Base-by-base conservation (phyloP, 345 rosid genomes). In the Pistacia atlantica region DNA sequence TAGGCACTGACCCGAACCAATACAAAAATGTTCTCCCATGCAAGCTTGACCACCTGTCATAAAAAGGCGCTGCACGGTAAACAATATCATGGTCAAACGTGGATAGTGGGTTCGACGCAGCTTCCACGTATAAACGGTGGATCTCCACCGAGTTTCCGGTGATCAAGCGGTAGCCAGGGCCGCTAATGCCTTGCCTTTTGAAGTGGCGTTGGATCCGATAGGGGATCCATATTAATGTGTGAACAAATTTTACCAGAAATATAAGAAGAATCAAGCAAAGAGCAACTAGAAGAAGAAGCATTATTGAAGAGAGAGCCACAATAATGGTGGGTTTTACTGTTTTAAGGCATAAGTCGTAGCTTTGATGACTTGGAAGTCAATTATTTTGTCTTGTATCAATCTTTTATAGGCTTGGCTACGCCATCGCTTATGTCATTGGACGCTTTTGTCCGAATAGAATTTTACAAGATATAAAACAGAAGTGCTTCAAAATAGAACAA, bases 1-100 rank as follows among this genome's bases (percentile, higher is more conserved):
- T 86, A 11, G 98, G 92, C 66, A 60, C 81, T 42, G 84, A 79
- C 69, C 99, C 99, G 64, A 93, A 90, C 97, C 98, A 90, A 79
- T 82, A 93, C 10, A 94, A 75, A 71, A 88, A 92, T 12, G 86
- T 86, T 73, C 80, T 86, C 67, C 97, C 97, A 9, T 90, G 84
- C 73, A 1, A 56, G 63, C 56, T 70, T 4, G 93, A 87, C 95
- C 98, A 94, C 6, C 16, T 55, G 73, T 83, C 55, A 87, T 89
- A 88, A 78, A 83, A 88, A 13, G 97, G 95, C 45, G 77, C 78
- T 67, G 74, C 86, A 14, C 91, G 83, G 67, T 67, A 87, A 31
- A 89, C 81, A 72, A 83, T 76, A 33, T 84, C 82, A 68, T 88
- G 92, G 65, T 76, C 80, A 12, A 69, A 62, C 0, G 84, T 42